Base-by-base conservation (phyloP, 345 rosid genomes). In the Eucalyptus melliodora region DNA sequence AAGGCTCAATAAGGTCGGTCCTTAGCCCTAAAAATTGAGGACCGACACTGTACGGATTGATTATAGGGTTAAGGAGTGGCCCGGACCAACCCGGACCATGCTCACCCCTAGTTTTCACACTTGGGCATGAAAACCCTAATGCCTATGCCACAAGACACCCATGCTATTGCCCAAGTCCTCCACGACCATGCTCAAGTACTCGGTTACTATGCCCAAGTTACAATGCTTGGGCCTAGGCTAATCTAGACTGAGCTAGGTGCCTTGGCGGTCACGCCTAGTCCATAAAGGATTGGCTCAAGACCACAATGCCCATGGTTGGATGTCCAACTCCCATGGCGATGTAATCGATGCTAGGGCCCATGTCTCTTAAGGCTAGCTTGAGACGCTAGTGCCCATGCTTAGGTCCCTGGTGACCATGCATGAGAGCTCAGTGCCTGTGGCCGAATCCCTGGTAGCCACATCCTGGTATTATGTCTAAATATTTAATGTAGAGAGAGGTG, bases 371-470 rank as follows among this genome's bases (percentile, higher is more conserved):
- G 24, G 44, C 24, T 10, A 69, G 44, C 44, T 34, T 5, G 11
- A 31, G 42, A n/a, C 1, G 0, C 17, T n/a, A 65, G 19, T 4
- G 3, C 37, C 37, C 72, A 65, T 30, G 72, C 72, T 7, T 65
- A 4, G 5, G 21, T n/a, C 19, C 72, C 3, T 4, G 0, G 17
- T 1, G 3, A 16, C 9, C 5, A 65, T 65, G 17, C 21, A 15
- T 8, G 23, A 12, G 37, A 65, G 72, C 37, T 1, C 0, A 0
- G 0, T 30, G 72, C 72, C 1, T 15, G 0, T 65, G 72, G 3
- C 5, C 0, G 1, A 1, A 30, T 65, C n/a, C 72, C 0, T 7
- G 0, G 9, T 2, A 15, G 0, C 72, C 72, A 65, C 16, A 8
- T 65, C 19, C 5, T n/a, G 1, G 21, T 65, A 16, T n/a, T n/a